phyloP scores from a whole-genome alignment of 2,329 filamentous ascomycete species.

The Phaeosphaeriaceae sp. region DNA sequence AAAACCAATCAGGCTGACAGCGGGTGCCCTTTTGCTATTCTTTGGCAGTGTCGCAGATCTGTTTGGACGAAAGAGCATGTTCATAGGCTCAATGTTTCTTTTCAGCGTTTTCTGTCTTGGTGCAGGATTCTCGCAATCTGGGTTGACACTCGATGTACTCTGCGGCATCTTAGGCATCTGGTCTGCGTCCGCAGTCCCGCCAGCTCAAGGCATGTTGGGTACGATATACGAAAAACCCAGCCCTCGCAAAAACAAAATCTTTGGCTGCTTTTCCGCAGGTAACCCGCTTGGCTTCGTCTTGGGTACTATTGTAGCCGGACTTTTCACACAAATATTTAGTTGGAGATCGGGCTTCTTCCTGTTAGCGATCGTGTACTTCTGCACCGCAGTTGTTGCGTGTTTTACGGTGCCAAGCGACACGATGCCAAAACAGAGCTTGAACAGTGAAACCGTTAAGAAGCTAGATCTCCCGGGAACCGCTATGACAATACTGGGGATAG shows the following conservation, averaged over 20 bases:
- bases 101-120: constrained; percentile 64
- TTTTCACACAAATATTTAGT: constrained; percentile 65
- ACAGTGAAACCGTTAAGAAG: constrained; percentile 57
- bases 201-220: constrained; percentile 69
- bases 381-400: constrained; percentile 63
- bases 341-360: constrained; percentile 70
- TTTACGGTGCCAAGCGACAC: constrained; percentile 67
- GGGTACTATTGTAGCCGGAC: constrained; percentile 66
- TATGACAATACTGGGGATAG: constrained; percentile 68
- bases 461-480: constrained; percentile 68
- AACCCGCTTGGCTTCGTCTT: constrained; percentile 65
- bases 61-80: constrained; percentile 67
- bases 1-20: constrained; percentile 57
- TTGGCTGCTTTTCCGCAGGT: constrained; percentile 67
- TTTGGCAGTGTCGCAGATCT: constrained; percentile 71
- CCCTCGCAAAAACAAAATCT: constrained; percentile 68
- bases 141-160: constrained; percentile 67
- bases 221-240: constrained; percentile 67
- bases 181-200: constrained; percentile 67
- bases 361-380: constrained; percentile 67
- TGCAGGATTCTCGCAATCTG: constrained; percentile 65
- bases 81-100: constrained; percentile 64
- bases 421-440: constrained; percentile 54
- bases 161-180: constrained; percentile 70
- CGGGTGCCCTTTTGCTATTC: constrained; percentile 69